Evolutionary conservation across 768 basidiomycete genomes (phyloP).

Genomic region (Rhodotorula kratochvilovae): DNA sequence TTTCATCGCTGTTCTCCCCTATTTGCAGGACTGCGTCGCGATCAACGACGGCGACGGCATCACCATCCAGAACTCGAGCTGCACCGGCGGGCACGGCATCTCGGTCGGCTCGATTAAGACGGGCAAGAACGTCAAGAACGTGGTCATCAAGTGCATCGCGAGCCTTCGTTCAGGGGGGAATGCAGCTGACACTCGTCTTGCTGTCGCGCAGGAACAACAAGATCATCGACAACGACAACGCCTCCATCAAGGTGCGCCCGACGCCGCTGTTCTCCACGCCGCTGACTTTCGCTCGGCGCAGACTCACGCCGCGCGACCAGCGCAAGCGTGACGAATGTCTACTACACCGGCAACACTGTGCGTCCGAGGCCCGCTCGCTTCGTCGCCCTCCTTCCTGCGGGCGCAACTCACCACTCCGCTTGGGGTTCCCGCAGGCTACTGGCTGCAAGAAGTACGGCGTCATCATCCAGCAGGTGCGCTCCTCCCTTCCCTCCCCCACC

Average conservation of each 20-base stretch:
- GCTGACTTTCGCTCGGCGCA: too few species aligned
- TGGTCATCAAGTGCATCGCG: neutral
- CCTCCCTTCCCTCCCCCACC: too few species aligned
- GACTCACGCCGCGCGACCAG: slow-evolving; percentile 35
- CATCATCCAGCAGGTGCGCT: too few species aligned
- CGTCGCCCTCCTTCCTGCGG: neutral
- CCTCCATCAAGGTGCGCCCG: slow-evolving; percentile 59
- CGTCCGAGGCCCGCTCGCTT: neutral
- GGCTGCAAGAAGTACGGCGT: too few species aligned
- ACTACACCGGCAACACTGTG: slow-evolving; percentile 54
- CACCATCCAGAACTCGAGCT: slow-evolving; percentile 1
- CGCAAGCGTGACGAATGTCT: slow-evolving; percentile 37
- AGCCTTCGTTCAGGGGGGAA: too few species aligned
- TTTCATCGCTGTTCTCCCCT: too few species aligned
- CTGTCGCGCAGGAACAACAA: slow-evolving; percentile 44
- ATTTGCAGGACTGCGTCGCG: neutral
- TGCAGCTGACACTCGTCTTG: too few species aligned
- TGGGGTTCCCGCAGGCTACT: too few species aligned
- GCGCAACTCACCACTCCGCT: too few species aligned
- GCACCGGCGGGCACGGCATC: slow-evolving; percentile 59
- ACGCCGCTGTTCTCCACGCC: too few species aligned
- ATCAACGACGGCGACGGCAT: slow-evolving; percentile 10
- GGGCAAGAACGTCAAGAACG: slow-evolving; percentile 30
- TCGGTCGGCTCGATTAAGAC: slow-evolving; percentile 52
- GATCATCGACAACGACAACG: slow-evolving; percentile 38